Conservation (phyloP, 2,329 filamentous ascomycete species). For the Claviceps purpurea region DNA sequence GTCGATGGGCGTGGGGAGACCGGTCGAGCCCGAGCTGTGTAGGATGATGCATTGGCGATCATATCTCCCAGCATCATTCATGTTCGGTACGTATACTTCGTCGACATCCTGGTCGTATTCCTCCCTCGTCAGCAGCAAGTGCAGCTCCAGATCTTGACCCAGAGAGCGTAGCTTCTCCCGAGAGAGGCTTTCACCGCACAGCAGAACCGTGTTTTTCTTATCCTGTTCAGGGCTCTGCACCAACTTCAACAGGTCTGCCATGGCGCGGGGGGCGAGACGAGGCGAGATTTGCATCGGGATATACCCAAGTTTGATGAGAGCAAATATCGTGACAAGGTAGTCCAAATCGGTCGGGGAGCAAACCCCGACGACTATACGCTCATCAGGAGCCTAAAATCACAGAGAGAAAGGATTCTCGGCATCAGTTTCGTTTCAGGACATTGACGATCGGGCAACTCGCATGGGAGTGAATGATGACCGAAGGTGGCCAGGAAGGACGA, state of each 20-base stretch:
- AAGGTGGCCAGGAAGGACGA: background rate
- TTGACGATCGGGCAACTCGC: no score
- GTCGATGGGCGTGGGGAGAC: conserved; percentile 48
- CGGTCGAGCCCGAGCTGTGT: conserved; percentile 36
- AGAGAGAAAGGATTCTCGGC: background rate
- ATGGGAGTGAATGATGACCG: background rate
- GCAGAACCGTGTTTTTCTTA: background rate
- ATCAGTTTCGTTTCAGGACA: no score
- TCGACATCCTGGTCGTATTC: background rate
- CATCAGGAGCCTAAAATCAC: background rate
- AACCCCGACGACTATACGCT: background rate
- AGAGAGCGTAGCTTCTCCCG: background rate
- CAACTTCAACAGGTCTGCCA: background rate
- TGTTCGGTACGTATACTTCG: background rate
- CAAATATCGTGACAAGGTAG: conserved; percentile 1
- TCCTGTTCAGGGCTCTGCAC: background rate
- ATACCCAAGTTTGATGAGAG: background rate
- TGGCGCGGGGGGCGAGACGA: background rate
- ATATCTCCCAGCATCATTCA: background rate
- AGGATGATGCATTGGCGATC: background rate
- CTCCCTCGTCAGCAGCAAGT: background rate
- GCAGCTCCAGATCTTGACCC: background rate
- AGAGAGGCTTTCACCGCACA: background rate
- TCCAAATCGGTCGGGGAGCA: conserved; percentile 49
- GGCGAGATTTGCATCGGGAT: background rate